phyloP scores from a whole-genome alignment of 192 early-diverging fungal genomes.

The Chytriomyces sp. region DNA sequence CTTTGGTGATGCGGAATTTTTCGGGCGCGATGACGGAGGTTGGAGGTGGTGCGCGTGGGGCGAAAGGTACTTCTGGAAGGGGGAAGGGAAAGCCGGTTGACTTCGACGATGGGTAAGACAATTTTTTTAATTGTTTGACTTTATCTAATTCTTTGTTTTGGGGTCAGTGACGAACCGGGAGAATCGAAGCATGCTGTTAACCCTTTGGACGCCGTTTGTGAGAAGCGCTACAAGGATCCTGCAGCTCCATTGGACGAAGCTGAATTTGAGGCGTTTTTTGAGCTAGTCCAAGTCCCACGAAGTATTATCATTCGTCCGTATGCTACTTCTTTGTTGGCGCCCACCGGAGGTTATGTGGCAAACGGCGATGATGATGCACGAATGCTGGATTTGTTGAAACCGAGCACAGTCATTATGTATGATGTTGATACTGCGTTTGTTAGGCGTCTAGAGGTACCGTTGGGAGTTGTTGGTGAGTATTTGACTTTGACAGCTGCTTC shows the following conservation, averaged over 20 bases:
- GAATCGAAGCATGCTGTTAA: too few relatives aligned
- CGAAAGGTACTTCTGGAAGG: background rate
- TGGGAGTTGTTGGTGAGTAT: too few relatives aligned
- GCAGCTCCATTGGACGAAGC: conserved; percentile 2
- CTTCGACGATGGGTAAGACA: conserved; percentile 46
- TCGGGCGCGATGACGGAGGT: background rate
- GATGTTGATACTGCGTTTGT: conserved; percentile 88
- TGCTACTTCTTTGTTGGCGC: conserved; percentile 28
- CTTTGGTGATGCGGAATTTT: too few relatives aligned
- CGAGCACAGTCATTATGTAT: conserved; percentile 87
- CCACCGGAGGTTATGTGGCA: conserved; percentile 27
- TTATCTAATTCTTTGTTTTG: background rate
- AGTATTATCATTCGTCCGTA: conserved; percentile 45
- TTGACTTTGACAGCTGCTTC: too few relatives aligned
- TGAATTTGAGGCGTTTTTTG: conserved; percentile 8
- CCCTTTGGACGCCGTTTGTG: conserved; percentile 18
- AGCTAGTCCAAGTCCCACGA: background rate
- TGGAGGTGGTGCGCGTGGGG: conserved; percentile 20
- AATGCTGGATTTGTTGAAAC: conserved; percentile 68
- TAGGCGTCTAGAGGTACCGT: conserved; percentile 74
- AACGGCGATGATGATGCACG: conserved; percentile 64
- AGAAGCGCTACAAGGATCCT: conserved; percentile 3
- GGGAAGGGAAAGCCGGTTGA: conserved; percentile 39
- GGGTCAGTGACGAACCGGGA: conserved; percentile 12
- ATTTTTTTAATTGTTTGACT: background rate